Evolutionary conservation across 2,329 filamentous ascomycete species (phyloP).

Genomic region (Mollisiaceae sp.): DNA sequence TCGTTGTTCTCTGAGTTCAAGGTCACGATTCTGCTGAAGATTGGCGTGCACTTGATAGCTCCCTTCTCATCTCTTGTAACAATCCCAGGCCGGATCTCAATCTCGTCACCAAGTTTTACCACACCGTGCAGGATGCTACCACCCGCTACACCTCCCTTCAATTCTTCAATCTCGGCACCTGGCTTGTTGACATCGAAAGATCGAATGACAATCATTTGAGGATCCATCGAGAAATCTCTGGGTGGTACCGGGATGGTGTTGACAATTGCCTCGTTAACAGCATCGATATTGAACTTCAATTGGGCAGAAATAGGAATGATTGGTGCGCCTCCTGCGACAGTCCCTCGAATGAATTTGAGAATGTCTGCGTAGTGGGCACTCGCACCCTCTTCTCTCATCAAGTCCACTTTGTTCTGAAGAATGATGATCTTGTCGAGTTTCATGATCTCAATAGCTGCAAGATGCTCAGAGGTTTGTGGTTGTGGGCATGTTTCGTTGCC

Average conservation of each 20-base stretch:
- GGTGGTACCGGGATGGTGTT: constrained; percentile 92
- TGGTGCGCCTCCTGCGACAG: constrained; percentile 90
- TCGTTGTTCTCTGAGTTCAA: constrained; percentile 98
- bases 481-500: constrained; percentile 99
- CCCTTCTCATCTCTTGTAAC: constrained; percentile 94
- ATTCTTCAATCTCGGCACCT: constrained; percentile 95
- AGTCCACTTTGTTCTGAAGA: constrained; percentile 98
- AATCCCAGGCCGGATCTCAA: constrained; percentile 98
- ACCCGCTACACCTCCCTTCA: constrained; percentile 98
- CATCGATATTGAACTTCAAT: constrained; percentile 99
- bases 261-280: constrained; percentile 94
- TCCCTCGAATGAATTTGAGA: constrained; percentile 97
- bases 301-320: constrained; percentile 98
- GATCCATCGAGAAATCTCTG: constrained; percentile 88
- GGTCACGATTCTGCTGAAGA: constrained; percentile 92
- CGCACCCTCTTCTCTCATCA: constrained; percentile 96
- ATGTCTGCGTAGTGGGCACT: constrained; percentile 96
- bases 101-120: constrained; percentile 95
- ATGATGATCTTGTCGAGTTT: constrained; percentile 99
- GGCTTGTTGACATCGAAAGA: constrained; percentile 99
- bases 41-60: constrained; percentile 93
- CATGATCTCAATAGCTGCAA: constrained; percentile 99
- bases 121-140: constrained; percentile 96
- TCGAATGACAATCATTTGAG: constrained; percentile 99
- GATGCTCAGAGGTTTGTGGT: constrained; percentile 97